Base-by-base conservation (phyloP, 2,329 filamentous ascomycete genomes). In the Cladophialophora exuberans region DNA sequence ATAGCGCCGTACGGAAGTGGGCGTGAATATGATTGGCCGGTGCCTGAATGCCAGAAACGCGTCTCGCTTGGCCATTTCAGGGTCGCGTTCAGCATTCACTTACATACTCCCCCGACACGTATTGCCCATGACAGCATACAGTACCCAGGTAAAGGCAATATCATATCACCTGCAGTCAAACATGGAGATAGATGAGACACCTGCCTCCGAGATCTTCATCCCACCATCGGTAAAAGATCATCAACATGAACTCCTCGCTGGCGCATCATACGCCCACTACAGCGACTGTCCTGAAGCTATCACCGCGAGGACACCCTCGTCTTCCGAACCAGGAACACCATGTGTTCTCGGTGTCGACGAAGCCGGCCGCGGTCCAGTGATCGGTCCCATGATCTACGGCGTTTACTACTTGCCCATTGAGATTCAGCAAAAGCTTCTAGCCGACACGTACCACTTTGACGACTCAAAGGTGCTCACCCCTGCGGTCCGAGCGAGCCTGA, bases 401-500 rank as follows among this genome's bases (percentile, higher is more conserved):
- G 76, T 84, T 28, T 89, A 95, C 62, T 95, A 95, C 47, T 72
- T 89, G 1, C 80, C 84, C 0, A 77, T 85, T 23, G 82, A 86
- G 22, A 69, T 79, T 30, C 81, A 86, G 60, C 85, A 87, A 67
- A 81, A 87, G 1, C 83, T 97, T 23, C 85, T 97, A 18, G 87
- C 89, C 47, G 74, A 83, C 30, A 84, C 85, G 3, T 87, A 96
- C 76, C 88, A 87, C 76, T 97, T 97, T 74, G 88, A 97, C 78
- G 93, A 97, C 78, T 95, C 89, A 70, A 97, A 97, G 76, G 89
- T 91, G 4, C 83, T 97, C 33, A 95, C 88, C 0, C 83, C 92
- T 0, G 76, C 79, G n/a, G 84, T 93, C 31, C 90, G 93, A 61
- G 86, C 88, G 11, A 73, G 79, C 6, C 82, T 97, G 26, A 85